Evolutionary conservation across 768 basidiomycete species (phyloP).

Genomic region (Pleurotus citrinopileatus): DNA sequence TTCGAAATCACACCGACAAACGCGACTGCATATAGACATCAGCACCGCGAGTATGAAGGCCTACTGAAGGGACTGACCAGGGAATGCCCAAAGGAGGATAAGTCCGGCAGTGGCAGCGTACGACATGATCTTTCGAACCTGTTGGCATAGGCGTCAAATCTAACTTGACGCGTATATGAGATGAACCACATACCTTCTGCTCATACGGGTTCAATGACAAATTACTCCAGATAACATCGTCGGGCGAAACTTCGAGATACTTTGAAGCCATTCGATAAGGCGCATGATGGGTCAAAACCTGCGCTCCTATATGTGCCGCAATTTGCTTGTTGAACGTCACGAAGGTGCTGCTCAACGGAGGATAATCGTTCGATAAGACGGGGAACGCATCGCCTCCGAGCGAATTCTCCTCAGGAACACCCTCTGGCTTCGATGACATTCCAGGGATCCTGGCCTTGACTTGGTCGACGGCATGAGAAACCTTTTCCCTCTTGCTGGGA

Average conservation of each 20-base stretch:
- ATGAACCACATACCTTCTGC: conserved; percentile 40
- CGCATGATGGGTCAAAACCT: conserved; percentile 73
- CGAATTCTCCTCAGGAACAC: conserved; percentile 16
- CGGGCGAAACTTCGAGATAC: conserved; percentile 80
- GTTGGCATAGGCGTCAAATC: not conserved
- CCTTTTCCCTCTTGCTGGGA: conserved; percentile 3
- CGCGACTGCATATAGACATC: conserved; percentile 41
- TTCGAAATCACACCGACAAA: conserved; percentile 89
- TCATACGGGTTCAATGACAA: conserved; percentile 90
- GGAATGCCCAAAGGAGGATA: conserved; percentile 87
- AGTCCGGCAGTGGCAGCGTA: conserved; percentile 77
- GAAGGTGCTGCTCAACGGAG: conserved; percentile 72
- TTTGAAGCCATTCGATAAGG: conserved; percentile 77
- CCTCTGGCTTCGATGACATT: conserved; percentile 4
- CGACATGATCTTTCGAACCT: conserved; percentile 57
- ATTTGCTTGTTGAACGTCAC: conserved; percentile 92
- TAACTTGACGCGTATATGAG: not conserved
- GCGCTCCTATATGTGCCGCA: conserved; percentile 84
- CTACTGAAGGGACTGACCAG: conserved; percentile 42
- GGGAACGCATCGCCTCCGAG: conserved; percentile 22
- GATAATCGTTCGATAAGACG: conserved; percentile 36
- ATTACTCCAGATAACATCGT: conserved; percentile 92
- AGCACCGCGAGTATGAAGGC: not conserved
- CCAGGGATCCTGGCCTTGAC: conserved; percentile 2
- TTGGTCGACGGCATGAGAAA: not conserved